phyloP scores from a whole-genome alignment of 2,329 filamentous ascomycete genomes.

The Drechslerella coelobrocha region DNA sequence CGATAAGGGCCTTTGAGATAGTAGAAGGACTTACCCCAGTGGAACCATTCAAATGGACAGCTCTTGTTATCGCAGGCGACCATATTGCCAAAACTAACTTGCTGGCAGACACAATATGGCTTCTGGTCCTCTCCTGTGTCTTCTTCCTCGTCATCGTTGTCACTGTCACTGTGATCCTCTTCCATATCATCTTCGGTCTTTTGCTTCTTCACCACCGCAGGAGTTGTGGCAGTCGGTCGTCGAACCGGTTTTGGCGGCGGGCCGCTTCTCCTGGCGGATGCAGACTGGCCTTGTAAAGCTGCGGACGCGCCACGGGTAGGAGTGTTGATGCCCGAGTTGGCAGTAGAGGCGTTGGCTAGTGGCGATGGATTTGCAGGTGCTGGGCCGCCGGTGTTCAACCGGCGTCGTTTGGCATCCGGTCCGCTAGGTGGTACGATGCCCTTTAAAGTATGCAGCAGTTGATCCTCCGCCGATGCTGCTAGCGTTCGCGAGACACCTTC shows the following conservation, averaged over 20 bases:
- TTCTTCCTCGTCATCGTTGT: constrained; percentile 67
- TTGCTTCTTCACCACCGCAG: constrained; percentile 18
- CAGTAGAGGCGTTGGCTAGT: constrained; percentile 40
- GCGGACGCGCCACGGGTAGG: constrained; percentile 36
- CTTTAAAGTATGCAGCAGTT: constrained; percentile 36
- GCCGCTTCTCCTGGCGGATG: constrained; percentile 29
- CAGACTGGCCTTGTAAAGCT: constrained; percentile 13
- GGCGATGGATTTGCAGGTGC: constrained; percentile 42
- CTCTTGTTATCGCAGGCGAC: constrained; percentile 85
- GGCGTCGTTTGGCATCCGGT: constrained; percentile 38
- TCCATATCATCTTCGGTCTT: constrained; percentile 47
- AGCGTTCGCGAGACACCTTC: constrained; percentile 42
- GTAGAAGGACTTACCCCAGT: constrained; percentile 58
- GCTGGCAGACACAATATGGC: constrained; percentile 81
- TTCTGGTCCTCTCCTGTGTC: constrained; percentile 77
- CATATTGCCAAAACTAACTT: constrained; percentile 86
- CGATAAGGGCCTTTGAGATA: background rate
- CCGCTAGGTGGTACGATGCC: constrained; percentile 15
- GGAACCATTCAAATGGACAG: constrained; percentile 86
- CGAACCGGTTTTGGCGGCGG: constrained; percentile 40
- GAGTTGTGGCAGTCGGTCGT: constrained; percentile 22
- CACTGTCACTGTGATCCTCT: constrained; percentile 48
- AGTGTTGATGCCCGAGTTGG: constrained; percentile 38
- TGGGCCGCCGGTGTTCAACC: constrained; percentile 34
- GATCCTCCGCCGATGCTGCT: constrained; percentile 42